Percentiles rank a stretch among this genome's conserved stretches.
phyloP scores from a whole-genome alignment of 78 protist species.

The Paulinella micropora region DNA sequence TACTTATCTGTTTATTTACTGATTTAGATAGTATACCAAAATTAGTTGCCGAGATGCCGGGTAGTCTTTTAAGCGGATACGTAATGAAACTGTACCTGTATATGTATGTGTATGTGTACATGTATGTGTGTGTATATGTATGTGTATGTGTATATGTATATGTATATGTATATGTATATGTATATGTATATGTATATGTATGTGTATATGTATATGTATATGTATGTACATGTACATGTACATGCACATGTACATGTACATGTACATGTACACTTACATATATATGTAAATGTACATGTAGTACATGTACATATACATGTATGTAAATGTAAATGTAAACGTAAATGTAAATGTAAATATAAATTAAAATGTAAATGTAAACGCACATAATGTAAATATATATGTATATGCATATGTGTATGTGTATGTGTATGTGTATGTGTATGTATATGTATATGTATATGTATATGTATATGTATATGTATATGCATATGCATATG shows the following conservation, averaged over 20 bases:
- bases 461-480: not conserved
- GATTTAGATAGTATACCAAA: not conserved
- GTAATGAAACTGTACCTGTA: not conserved
- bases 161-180: not conserved
- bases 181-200: not conserved
- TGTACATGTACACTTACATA: not conserved
- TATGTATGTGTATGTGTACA: not conserved
- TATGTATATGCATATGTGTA: not conserved
- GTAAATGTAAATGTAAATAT: not conserved
- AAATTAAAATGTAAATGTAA: not conserved
- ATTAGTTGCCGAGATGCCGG: not conserved
- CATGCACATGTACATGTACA: not conserved
- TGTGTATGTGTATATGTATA: not conserved
- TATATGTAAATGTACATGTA: not conserved
- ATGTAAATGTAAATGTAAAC: not conserved
- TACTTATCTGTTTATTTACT: not conserved
- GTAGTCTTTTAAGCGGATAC: not conserved
- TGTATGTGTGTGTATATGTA: not conserved
- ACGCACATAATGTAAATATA: not conserved
- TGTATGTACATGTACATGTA: not conserved
- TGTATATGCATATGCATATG: not conserved
- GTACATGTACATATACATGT: not conserved
- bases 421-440: not conserved
- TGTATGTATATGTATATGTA: not conserved
- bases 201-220: not conserved